These are phyloP conservation scores for Styphnolobium japonicum DNA, from an alignment of 306 rosid species.

Conservation along the genomic window DNA sequence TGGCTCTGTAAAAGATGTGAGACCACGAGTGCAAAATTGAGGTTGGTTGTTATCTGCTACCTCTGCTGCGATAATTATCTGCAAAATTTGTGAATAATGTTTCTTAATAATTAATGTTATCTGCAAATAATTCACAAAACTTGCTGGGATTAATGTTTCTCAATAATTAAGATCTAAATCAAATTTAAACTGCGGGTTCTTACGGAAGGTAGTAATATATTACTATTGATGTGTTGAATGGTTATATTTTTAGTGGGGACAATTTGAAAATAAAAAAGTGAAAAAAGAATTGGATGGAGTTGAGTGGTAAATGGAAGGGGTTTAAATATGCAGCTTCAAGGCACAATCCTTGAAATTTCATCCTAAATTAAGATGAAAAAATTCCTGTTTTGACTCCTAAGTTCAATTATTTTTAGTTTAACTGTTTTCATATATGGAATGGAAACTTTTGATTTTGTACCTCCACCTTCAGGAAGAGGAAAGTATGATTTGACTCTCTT, in stretches of 20 bases:
- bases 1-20: conserved; percentile 95
- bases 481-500: too few relatives aligned
- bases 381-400: too few relatives aligned
- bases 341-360: neutral
- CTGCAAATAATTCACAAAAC: neutral
- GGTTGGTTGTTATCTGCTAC: conserved; percentile 43
- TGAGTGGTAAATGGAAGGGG: neutral
- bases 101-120: conserved; percentile 5
- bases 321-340: neutral
- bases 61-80: too few relatives aligned
- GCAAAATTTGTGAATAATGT: too few relatives aligned
- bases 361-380: neutral
- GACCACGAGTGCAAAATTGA: conserved; percentile 87
- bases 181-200: neutral
- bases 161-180: neutral
- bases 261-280: neutral
- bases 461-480: too few relatives aligned
- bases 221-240: neutral
- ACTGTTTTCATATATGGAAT: too few relatives aligned
- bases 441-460: too few relatives aligned
- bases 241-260: neutral
- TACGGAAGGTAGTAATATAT: neutral
- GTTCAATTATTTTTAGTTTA: too few relatives aligned
- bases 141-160: neutral
- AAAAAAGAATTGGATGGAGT: neutral